Percentiles rank a stretch among this genome's conserved stretches.
These are phyloP conservation scores for Mucor velutinosus DNA, from an alignment of 371 early-diverging fungal genomes.

Conservation along the genomic window DNA sequence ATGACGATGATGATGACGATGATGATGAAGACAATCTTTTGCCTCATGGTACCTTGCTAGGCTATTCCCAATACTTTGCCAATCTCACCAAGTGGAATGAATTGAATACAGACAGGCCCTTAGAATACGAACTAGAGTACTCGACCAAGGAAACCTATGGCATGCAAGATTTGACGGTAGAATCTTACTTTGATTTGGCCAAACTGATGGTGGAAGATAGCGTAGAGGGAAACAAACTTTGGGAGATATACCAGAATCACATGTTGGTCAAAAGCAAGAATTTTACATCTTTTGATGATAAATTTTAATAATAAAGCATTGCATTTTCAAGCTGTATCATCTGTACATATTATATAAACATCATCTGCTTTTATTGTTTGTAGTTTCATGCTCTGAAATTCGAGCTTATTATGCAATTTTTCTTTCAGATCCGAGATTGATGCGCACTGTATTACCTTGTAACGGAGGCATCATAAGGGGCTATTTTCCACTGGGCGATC, in stretches of 20 bases:
- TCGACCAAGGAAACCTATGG: constrained; percentile 61
- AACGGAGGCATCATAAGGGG: too few relatives aligned
- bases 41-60: constrained; percentile 27
- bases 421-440: too few relatives aligned
- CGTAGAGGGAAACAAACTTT: constrained; percentile 25
- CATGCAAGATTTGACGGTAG: constrained; percentile 59
- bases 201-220: constrained; percentile 40
- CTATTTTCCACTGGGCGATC: too few relatives aligned
- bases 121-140: constrained; percentile 59
- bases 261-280: constrained; percentile 45
- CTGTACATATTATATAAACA: not conserved
- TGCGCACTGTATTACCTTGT: too few relatives aligned
- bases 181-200: constrained; percentile 53
- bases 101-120: constrained; percentile 17
- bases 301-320: not conserved
- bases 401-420: too few relatives aligned
- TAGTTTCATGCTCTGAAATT: not conserved
- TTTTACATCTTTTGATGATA: constrained; percentile 10
- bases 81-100: constrained; percentile 47
- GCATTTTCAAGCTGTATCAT: not conserved
- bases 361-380: not conserved
- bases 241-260: constrained; percentile 41
- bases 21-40: constrained; percentile 12
- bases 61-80: constrained; percentile 43
- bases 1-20: constrained; percentile 11